phyloP scores from a whole-genome alignment of 2,329 filamentous ascomycete genomes.

The Myriosclerotinia scirpicola region DNA sequence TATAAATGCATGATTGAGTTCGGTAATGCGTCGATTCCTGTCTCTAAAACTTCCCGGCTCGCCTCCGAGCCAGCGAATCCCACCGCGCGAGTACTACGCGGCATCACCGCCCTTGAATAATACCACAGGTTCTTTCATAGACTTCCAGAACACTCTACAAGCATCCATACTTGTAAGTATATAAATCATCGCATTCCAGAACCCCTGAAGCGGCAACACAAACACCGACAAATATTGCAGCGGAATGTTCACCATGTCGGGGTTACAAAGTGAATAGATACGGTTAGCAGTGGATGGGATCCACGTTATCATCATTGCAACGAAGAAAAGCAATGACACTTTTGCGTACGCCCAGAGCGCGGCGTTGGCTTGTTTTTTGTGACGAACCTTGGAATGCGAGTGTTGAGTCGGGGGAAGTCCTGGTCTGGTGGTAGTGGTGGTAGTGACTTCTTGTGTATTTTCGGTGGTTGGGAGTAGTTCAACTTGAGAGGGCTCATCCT shows the following conservation, averaged over 20 bases:
- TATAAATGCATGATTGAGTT: no score
- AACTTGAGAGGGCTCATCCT: slow-evolving; percentile 47
- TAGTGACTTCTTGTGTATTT: slow-evolving; percentile 41
- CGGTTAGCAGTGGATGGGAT: slow-evolving; percentile 77
- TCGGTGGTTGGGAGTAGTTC: slow-evolving; percentile 45
- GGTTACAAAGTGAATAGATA: slow-evolving; percentile 66
- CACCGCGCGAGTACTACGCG: no score
- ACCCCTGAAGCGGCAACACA: slow-evolving; percentile 77
- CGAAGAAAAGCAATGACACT: slow-evolving; percentile 69
- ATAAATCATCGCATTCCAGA: slow-evolving; percentile 84
- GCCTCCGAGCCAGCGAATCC: no score
- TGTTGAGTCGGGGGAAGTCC: neutral
- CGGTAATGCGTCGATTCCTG: neutral
- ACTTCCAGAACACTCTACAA: neutral
- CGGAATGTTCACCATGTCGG: slow-evolving; percentile 51
- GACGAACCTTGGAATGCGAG: neutral
- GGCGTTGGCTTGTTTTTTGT: slow-evolving; percentile 47
- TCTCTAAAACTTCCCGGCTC: neutral
- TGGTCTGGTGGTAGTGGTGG: neutral
- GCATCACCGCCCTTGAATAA: neutral
- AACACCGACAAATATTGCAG: slow-evolving; percentile 71
- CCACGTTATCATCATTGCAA: slow-evolving; percentile 71
- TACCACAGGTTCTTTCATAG: neutral
- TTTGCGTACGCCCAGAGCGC: slow-evolving; percentile 70
- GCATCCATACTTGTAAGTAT: slow-evolving; percentile 60